These are phyloP conservation scores for Phoma sp. DNA, from an alignment of 2,329 filamentous ascomycete genomes.

Conservation along the genomic window DNA sequence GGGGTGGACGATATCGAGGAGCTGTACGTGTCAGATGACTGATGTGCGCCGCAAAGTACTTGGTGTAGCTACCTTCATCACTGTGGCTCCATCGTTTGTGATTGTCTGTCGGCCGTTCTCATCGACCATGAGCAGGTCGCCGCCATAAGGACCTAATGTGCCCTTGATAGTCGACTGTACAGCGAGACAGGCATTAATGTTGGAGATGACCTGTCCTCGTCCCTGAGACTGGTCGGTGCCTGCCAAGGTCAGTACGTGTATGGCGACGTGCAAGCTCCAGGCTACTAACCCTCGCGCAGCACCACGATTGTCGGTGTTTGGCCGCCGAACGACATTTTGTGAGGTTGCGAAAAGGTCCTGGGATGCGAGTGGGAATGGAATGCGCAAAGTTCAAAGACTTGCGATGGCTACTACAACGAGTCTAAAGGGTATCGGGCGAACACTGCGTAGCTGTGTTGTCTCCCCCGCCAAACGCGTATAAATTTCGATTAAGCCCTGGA, in stretches of 20 bases:
- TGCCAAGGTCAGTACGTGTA: conserved; percentile 53
- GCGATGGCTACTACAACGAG: conserved; percentile 7
- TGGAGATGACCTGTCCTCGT: conserved; percentile 94
- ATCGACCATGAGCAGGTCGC: conserved; percentile 94
- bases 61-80: conserved; percentile 81
- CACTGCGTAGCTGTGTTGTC: conserved; percentile 34
- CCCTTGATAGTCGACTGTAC: conserved; percentile 96
- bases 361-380: conserved; percentile 23
- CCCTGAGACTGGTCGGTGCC: conserved; percentile 98
- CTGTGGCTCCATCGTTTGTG: conserved; percentile 97
- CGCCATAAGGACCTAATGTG: conserved; percentile 94
- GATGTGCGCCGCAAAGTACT: not conserved
- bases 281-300: conserved; percentile 86
- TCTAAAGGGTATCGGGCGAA: conserved; percentile 18
- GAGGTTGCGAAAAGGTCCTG: conserved; percentile 12
- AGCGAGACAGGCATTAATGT: conserved; percentile 97
- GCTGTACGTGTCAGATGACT: conserved; percentile 58
- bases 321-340: conserved; percentile 90
- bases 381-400: conserved; percentile 38
- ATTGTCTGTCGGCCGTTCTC: conserved; percentile 96
- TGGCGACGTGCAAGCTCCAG: conserved; percentile 24
- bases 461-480: conserved; percentile 37
- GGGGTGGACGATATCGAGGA: conserved; percentile 97
- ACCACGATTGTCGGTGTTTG: conserved; percentile 98
- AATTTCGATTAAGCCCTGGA: conserved; percentile 36